These are phyloP conservation scores for Alternaria sp. DNA, from an alignment of 2,329 filamentous ascomycete species.

Conservation along the genomic window DNA sequence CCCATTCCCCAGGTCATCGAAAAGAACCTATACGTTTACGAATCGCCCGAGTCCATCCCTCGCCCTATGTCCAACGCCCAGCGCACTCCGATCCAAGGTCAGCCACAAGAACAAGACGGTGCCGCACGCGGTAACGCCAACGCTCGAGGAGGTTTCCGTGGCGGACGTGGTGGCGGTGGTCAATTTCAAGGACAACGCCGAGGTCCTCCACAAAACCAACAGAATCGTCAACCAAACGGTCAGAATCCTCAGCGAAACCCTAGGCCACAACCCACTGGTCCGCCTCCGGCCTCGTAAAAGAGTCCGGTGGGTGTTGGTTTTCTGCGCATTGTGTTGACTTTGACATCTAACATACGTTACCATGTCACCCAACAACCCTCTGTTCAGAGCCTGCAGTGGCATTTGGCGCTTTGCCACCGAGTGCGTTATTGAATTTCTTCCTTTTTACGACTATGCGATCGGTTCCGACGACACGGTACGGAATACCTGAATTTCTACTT, in stretches of 20 bases:
- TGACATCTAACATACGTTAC: conserved; percentile 23
- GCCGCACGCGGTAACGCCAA: conserved; percentile 33
- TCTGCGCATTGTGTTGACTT: conserved; percentile 45
- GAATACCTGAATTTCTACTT: conserved; percentile 43
- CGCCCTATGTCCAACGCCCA: conserved; percentile 73
- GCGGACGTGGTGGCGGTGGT: conserved; percentile 48
- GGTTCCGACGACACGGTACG: conserved; percentile 48
- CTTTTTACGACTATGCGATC: conserved; percentile 42
- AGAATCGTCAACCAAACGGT: conserved; percentile 47
- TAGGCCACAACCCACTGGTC: conserved; percentile 44
- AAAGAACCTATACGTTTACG: conserved; percentile 98
- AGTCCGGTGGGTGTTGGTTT: conserved; percentile 22
- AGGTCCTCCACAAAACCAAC: conserved; percentile 39
- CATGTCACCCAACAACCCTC: conserved; percentile 42
- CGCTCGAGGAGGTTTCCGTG: conserved; percentile 41
- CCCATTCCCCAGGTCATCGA: conserved; percentile 95
- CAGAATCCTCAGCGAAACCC: conserved; percentile 47
- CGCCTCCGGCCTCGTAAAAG: conserved; percentile 37
- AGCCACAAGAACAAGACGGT: conserved; percentile 42
- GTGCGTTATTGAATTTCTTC: conserved; percentile 39
- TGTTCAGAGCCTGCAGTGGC: conserved; percentile 39
- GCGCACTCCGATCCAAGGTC: conserved; percentile 38
- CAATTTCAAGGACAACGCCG: conserved; percentile 45
- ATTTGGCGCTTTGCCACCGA: conserved; percentile 30
- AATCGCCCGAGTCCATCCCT: conserved; percentile 93